These are phyloP conservation scores for Periconia macrospinosa DNA, from an alignment of 2,329 filamentous ascomycete genomes.

Conservation along the genomic window DNA sequence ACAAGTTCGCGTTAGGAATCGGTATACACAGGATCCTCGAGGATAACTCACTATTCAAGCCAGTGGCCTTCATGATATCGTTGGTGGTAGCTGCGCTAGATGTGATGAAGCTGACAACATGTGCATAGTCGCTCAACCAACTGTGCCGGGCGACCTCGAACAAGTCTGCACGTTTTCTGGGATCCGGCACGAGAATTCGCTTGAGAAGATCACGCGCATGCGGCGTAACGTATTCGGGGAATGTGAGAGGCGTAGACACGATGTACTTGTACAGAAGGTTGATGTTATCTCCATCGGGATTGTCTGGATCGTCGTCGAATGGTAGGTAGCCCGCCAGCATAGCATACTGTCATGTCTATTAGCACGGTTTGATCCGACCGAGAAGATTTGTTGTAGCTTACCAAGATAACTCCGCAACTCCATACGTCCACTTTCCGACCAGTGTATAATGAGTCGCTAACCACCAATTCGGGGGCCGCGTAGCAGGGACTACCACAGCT, in stretches of 20 bases:
- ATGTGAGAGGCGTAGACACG: slow-evolving; percentile 92
- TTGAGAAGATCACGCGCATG: slow-evolving; percentile 91
- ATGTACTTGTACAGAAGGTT: slow-evolving; percentile 99
- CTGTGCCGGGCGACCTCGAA: slow-evolving; percentile 98
- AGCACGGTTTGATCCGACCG: slow-evolving; percentile 1
- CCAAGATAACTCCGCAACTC: slow-evolving; percentile 98
- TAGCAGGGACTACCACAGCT: slow-evolving; percentile 98
- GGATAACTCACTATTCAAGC: slow-evolving; percentile 57
- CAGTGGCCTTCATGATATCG: slow-evolving; percentile 81
- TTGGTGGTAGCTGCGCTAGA: slow-evolving; percentile 86
- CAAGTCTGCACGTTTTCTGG: slow-evolving; percentile 88
- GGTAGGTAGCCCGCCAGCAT: slow-evolving; percentile 98
- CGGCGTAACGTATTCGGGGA: slow-evolving; percentile 97
- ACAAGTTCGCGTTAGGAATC: slow-evolving; percentile 10
- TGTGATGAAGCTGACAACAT: slow-evolving; percentile 94
- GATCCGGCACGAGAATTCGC: slow-evolving; percentile 92
- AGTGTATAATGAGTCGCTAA: slow-evolving; percentile 96
- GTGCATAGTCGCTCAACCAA: slow-evolving; percentile 96
- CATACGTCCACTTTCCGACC: slow-evolving; percentile 98
- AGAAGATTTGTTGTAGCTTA: slow-evolving; percentile 53
- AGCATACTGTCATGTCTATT: slow-evolving; percentile 69
- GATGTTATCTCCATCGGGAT: slow-evolving; percentile 98
- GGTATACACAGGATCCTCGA: slow-evolving; percentile 3
- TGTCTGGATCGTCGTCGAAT: slow-evolving; percentile 97
- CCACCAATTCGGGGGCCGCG: slow-evolving; percentile 92